Evolutionary conservation across 495 filamentous ascomycete species (phyloP), one percentile per base, ranked within the genome.

Genomic region (Aspergillus panamensis): DNA sequence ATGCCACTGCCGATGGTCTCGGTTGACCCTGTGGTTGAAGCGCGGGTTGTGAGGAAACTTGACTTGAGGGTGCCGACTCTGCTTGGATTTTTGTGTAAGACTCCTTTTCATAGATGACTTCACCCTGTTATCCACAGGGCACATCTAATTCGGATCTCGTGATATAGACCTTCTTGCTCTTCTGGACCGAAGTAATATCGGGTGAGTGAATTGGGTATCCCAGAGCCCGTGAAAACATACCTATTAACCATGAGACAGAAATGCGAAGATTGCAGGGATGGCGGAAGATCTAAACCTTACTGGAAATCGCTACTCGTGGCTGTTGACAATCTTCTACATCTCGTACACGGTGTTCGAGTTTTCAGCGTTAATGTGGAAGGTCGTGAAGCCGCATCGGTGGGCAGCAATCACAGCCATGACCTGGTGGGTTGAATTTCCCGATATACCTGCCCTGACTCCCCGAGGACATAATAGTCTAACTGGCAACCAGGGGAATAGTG

Each of bases 241-340:
- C 9, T 25, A 37, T 31, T 65, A 52, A 65, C 30, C 9, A 9
- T n/a, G 3, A 47, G 20, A 33, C 16, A 78, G 87, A 52, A 90
- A 89, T 79, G 86, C 85, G 0, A 75, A 83, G 62, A 85, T 85
- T 52, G 83, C 83, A 8, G 83, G 83, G 35, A 79, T 86, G 68
- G 67, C 69, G 17, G 69, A 78, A 16, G 82, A 85, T 59, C 69
- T 87, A 14, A 44, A 73, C 25, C 73, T 87, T 16, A 64, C 67
- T 3, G 74, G 80, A 19, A 72, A 76, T 12, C 67, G 71, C 37
- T 87, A 87, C 55, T 68, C 86, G 61, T 95, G 89, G 89, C 75
- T 92, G 16, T 71, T 92, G 45, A 91, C 87, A 0, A 86, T 90
- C 33, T 94, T 92, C 64, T 92, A 92, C 64, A 87, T 81, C 14